A percentile compares a stretch with the other conserved stretches of the same genome.
Conservation (phyloP, 768 basidiomycete species). For the Rhizopogon sp. region DNA sequence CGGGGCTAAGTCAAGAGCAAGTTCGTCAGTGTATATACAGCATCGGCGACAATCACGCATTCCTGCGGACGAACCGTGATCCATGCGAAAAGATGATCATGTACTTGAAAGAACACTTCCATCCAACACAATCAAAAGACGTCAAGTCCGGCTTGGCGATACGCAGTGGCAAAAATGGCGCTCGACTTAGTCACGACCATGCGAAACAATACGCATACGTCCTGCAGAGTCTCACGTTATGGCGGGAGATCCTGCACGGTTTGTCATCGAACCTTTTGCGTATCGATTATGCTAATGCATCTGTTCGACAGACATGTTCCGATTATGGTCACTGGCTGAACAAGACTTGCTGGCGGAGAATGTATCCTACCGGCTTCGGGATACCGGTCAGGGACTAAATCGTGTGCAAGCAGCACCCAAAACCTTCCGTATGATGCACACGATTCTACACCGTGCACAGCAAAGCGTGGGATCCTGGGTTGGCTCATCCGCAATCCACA, state of each 20-base stretch:
- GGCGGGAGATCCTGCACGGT: slow-evolving; percentile 86
- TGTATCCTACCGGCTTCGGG: slow-evolving; percentile 72
- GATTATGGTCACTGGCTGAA: slow-evolving; percentile 77
- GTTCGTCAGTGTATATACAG: slow-evolving; percentile 79
- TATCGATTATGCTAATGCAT: slow-evolving; percentile 3
- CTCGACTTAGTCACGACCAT: slow-evolving; percentile 80
- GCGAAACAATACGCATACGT: slow-evolving; percentile 83
- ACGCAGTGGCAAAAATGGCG: slow-evolving; percentile 74
- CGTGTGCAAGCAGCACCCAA: slow-evolving; percentile 84
- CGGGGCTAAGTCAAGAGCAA: slow-evolving; percentile 57
- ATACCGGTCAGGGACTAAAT: slow-evolving; percentile 89
- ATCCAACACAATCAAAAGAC: slow-evolving; percentile 65
- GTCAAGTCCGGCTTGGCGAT: slow-evolving; percentile 68
- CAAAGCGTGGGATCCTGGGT: slow-evolving; percentile 79
- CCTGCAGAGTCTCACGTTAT: slow-evolving; percentile 79
- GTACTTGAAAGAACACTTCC: slow-evolving; percentile 73
- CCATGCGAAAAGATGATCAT: slow-evolving; percentile 83
- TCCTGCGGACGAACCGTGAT: slow-evolving; percentile 80
- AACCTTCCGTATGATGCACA: slow-evolving; percentile 88
- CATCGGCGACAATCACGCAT: slow-evolving; percentile 88
- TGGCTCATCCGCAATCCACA: slow-evolving; percentile 83
- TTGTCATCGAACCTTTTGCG: slow-evolving; percentile 7
- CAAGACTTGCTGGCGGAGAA: slow-evolving; percentile 76
- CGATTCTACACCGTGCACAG: slow-evolving; percentile 80
- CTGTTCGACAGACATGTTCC: slow-evolving; percentile 70